Evolutionary conservation across 192 early-diverging fungal genomes (phyloP).

Genomic region (Chytriomyces confervae): DNA sequence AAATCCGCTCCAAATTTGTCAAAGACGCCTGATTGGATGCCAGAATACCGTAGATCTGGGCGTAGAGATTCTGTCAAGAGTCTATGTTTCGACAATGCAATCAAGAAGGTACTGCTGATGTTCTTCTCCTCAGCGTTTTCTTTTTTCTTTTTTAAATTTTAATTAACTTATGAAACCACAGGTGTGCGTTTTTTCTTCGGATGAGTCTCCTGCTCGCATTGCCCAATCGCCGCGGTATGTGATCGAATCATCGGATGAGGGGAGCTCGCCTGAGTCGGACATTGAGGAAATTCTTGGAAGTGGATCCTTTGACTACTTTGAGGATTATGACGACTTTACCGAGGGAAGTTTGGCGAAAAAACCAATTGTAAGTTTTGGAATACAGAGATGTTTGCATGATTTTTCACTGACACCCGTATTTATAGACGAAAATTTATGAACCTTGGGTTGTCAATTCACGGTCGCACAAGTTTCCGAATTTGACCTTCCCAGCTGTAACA

Average conservation of each 20-base stretch:
- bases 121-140: not conserved
- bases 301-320: not conserved
- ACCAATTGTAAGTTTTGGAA: not conserved
- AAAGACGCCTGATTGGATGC: not conserved
- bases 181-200: slow-evolving; percentile 36
- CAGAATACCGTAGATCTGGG: slow-evolving; percentile 1
- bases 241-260: slow-evolving; percentile 14
- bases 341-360: not conserved
- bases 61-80: slow-evolving; percentile 25
- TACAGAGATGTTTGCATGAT: not conserved
- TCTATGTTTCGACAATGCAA: slow-evolving; percentile 28
- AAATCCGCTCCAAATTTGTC: slow-evolving; percentile 13
- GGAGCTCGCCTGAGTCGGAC: slow-evolving; percentile 20
- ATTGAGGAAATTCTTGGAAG: slow-evolving; percentile 13
- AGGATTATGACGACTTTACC: not conserved
- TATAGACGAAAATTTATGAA: slow-evolving; percentile 26
- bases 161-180: slow-evolving; percentile 1
- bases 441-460: slow-evolving; percentile 30
- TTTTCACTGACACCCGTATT: not conserved
- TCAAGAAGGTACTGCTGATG: slow-evolving; percentile 5
- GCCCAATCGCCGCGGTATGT: slow-evolving; percentile 18
- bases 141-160: slow-evolving; percentile 3
- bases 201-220: slow-evolving; percentile 26
- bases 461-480: not conserved
- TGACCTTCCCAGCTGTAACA: not conserved